Evolutionary conservation across 75 land plant species (phyloP), one percentile per base, ranked within the genome.

Genomic region (Pinus tabuliformis): DNA sequence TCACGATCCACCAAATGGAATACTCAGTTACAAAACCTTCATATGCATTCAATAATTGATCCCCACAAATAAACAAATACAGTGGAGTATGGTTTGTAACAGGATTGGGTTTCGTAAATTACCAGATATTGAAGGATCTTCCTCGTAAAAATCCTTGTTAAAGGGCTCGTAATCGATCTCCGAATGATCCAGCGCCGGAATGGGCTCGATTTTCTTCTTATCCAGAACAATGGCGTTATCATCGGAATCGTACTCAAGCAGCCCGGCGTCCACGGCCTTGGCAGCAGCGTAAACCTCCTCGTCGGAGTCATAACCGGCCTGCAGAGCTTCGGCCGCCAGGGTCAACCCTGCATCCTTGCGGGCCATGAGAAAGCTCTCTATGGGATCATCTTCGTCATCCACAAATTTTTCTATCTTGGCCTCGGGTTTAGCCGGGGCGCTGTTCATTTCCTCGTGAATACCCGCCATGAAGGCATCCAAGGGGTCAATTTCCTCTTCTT

Each of bases 221-320:
- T 64, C 24, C 11, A 85, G 59, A 59, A 97, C 82, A 78, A 97
- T 60, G 12, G 91, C 81, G 79, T 97, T 97, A 83, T 97, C 99
- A 80, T 97, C 99, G 1, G 95, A 92, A 78, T 97, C 99, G 79
- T 97, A 97, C 79, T 97, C 98, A 4, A 97, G 12, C 83, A 84
- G 59, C 15, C 99, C 99, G 1, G 92, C 94, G 81, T 97, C 99
- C 26, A 97, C 93, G 1, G 99, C 99, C 81, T 92, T 95, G 3
- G 99, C 99, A 4, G 99, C 99, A 1, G 99, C 99, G 77, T 97
- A 97, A 30, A 97, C 99, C 88, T 97, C 99, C 84, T 97, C 95
- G 72, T 97, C 99, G 33, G 98, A 95, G 75, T 91, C 86, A 84
- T 97, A 97, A 26, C 99, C 99, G 20, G 99, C 98, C n/a, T 82